Evolutionary conservation across 148 eudicot species (phyloP), one percentile per base, ranked within the genome.

Genomic region (Camellia japonica): DNA sequence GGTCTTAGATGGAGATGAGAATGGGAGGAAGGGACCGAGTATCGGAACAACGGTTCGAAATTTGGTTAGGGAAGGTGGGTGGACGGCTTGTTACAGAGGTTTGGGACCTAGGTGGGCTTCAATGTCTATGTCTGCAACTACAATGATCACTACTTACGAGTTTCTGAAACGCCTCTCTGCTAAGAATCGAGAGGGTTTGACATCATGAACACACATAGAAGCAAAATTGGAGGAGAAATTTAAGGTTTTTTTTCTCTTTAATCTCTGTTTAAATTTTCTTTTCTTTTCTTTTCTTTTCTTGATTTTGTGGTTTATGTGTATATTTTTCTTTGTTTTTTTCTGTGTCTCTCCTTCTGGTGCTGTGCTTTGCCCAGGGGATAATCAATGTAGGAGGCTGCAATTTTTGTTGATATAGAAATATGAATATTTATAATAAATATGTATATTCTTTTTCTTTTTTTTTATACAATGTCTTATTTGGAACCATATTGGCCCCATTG

Each of bases 71-170:
- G 93, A 89, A 83, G 93, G 93, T 7, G 93, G 93, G 19, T 90
- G 93, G 93, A 78, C 83, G 18, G 93, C 93, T 51, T 90, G 93
- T 70, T 90, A 87, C 23, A 79, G 93, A 42, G 93, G 93, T 16
- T 77, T 90, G 62, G 90, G 93, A 19, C 93, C 93, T 15, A 78
- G 93, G 44, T 90, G 93, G 85, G 91, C 89, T 10, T 90, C 91
- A 0, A 88, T 90, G 91, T 90, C 93, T 3, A 76, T 90, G 89
- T 90, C 93, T 0, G 93, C 93, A 2, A 88, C 93, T 42, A 87
- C 91, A 7, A 90, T 90, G 93, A 90, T 90, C 75, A 90, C 93
- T 3, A 90, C 93, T 79, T 90, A 90, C 58, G 93, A 90, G 88
- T 86, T 90, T 51, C 90, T 90, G 20, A 90, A 90, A 83, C 74